Evolutionary conservation across 2,329 filamentous ascomycete genomes (phyloP), one percentile per base, ranked within the genome.

Genomic region (Fusarium acutatum): DNA sequence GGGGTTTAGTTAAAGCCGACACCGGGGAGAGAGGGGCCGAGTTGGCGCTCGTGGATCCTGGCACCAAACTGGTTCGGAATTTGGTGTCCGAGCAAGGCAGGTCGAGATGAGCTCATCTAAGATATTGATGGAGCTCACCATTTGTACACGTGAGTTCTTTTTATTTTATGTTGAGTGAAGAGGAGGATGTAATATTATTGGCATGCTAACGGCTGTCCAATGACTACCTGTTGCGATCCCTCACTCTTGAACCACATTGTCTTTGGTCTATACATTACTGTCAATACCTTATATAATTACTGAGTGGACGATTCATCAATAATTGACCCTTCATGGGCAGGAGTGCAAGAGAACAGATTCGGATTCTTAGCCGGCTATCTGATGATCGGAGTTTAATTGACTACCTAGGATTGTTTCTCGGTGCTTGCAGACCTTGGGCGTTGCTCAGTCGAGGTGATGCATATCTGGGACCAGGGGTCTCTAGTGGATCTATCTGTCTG

Each of bases 11-110:
- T 26, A 34, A 62, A 77, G 76, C 76, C 76, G 74, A 77, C 73
- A 77, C 75, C 75, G 76, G 76, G 73, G 69, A 61, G 64, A 43
- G 71, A 67, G 72, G 69, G 75, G 72, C 69, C 72, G 72, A 67
- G 72, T 70, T 71, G 73, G 66, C 70, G 71, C 57, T 54, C 47
- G 53, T 59, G 54, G 53, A 63, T 54, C 56, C 54, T 49, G 50
- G 67, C 35, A 49, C 26, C 32, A 13, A 59, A 37, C 52, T 38
- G 54, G 47, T 49, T 66, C 76, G 76, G 76, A 78, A 63, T 73
- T 76, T 34, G 41, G 75, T 69, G 57, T 77, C 76, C 76, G 76
- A 69, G 18, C 38, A 67, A 28, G 53, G 32, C 22, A 49, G 37
- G 49, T 22, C 50, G 38, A 24, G 22, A 40, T 44, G 41, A 67